Base-by-base conservation (phyloP, 805 yeast genomes). In the Metschnikowia lachancei region DNA sequence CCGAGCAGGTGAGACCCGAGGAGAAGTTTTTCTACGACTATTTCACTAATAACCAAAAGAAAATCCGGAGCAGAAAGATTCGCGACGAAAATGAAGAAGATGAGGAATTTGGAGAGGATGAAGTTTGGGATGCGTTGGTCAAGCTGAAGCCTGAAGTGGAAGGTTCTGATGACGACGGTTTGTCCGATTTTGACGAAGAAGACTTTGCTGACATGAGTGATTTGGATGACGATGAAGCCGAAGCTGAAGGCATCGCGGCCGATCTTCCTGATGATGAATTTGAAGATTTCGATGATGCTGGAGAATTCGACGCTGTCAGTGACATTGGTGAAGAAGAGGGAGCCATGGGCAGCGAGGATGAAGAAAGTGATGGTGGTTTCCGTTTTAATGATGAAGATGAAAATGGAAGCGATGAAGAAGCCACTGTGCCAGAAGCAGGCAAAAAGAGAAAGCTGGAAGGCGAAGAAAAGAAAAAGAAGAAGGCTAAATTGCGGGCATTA, bases 11-110 rank as follows among this genome's bases (percentile, higher is more conserved):
- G 46, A 85, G 78, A 50, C 96, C 96, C 1, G 96, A 89, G 52
- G 99, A 92, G 64, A 72, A 77, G 59, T 92, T 92, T 70, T 89
- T 88, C 77, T 81, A 83, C 64, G 89, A 88, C 63, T 91, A 88
- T 70, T 91, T 91, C 69, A 72, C 81, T 17, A 72, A 77, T 20
- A 84, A 84, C 61, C 78, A 78, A 55, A 58, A 62, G 45, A 67
- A 73, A 52, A 46, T 68, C 22, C 59, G 60, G 50, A 44, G 31
- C 28, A 57, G 55, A 20, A 57, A 51, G 35, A 56, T 51, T 29
- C 66, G 58, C 22, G 67, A 59, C 11, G 69, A 61, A 6, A 56
- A 51, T 4, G 69, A 67, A 34, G 74, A 64, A 26, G 67, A 57
- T 4, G 76, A 51, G 22, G 62, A 75, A 22, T 54, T 77, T 53